Base-by-base conservation (phyloP, 1,284 basidiomycete genomes). In the Melampsora larici-populina region DNA sequence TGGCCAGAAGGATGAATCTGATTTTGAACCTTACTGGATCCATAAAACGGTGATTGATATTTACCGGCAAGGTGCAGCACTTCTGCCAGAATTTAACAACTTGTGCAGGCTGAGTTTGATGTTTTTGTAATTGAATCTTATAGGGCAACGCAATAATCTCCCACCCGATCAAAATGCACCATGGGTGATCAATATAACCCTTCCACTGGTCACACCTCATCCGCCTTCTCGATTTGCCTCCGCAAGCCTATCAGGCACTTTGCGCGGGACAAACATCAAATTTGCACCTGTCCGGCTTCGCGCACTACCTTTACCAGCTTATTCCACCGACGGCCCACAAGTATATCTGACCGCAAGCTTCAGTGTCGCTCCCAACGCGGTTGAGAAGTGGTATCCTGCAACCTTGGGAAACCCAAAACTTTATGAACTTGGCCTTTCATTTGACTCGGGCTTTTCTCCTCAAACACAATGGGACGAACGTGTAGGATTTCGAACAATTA, bases 141-240 rank as follows among this genome's bases (percentile, higher is more conserved):
- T 80, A 71, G 81, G 81, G 11, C 79, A 80, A 72, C 51, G 60
- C 31, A 81, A 81, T 71, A 82, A 82, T 62, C 74, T 82, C 1
- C 79, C 78, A 2, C 81, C 82, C 0, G 70, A 80, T 46, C 80
- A 80, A 67, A 66, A 78, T 15, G 81, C 81, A 4, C 79, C 78
- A 24, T 82, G 82, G 82, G 79, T 82, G 63, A 70, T 82, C 49
- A 81, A 82, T 46, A 79, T 82, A 69, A 80, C 81, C 8, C 80
- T 82, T n/a, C 79, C 78, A 9, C 51, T 82, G 1, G 72, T 80
- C 24, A 67, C 78, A 0, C 17, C 33, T 0, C 51, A 46, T 2
- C 46, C 78, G 7, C 11, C 43, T 1, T 62, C 4, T 33, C 75
- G 79, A 4, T 66, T 43, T 13, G 55, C 31, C 13, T 80, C 33